phyloP scores from a whole-genome alignment of 2,329 filamentous ascomycete genomes.

The Ophiostoma tasmaniense region DNA sequence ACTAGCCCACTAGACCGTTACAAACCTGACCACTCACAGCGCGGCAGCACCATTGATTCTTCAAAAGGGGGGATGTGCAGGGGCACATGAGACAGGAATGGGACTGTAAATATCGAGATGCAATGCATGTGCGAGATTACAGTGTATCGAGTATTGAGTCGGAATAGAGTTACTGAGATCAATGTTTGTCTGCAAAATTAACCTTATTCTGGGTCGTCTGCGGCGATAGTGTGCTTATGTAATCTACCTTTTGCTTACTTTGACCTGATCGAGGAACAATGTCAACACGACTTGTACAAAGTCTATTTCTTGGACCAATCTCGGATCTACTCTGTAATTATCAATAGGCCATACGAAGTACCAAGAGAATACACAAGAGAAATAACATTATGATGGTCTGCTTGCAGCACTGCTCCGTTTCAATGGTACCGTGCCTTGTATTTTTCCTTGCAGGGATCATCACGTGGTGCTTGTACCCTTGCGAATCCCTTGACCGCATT shows the following conservation, averaged over 20 bases:
- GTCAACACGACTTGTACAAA: neutral
- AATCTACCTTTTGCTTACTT: neutral
- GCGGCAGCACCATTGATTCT: neutral
- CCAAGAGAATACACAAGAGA: neutral
- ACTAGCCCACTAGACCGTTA: neutral
- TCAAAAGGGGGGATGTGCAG: slow-evolving; percentile 4
- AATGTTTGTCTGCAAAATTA: neutral
- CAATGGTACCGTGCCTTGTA: neutral
- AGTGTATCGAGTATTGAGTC: too few relatives aligned
- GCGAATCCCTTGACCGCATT: neutral
- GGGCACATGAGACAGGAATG: neutral
- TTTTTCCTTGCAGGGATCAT: neutral
- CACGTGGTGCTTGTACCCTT: neutral
- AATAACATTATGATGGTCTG: neutral
- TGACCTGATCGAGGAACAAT: too few relatives aligned
- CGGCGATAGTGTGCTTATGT: neutral
- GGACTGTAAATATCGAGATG: neutral
- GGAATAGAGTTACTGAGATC: neutral
- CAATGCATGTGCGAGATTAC: neutral
- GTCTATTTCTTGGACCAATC: neutral
- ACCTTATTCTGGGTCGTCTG: neutral
- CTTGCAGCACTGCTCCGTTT: neutral
- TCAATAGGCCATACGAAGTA: neutral
- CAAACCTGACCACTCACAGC: neutral
- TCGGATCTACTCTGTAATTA: neutral